phyloP scores from a whole-genome alignment of 768 basidiomycete genomes.

The Mycena capillaripes region DNA sequence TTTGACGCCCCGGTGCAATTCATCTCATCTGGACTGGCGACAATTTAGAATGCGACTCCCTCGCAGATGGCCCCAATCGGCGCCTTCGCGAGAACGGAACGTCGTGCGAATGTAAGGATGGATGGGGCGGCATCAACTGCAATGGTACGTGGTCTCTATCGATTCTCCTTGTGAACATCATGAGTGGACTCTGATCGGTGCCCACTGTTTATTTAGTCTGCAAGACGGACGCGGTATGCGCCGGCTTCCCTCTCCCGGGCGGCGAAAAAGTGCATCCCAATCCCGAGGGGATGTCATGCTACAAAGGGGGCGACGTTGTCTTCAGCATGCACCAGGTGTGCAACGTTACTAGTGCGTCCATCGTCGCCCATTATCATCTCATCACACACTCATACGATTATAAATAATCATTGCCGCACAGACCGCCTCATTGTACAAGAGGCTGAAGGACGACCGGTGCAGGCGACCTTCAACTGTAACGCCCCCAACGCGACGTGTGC shows the following conservation, averaged over 20 bases:
- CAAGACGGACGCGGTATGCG: neutral
- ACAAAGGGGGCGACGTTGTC: neutral
- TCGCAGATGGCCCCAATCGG: neutral
- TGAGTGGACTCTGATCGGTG: no score
- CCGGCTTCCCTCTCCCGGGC: neutral
- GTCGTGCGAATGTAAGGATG: neutral
- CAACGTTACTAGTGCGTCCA: neutral
- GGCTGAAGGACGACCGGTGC: neutral
- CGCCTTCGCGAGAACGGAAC: neutral
- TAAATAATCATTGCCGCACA: neutral
- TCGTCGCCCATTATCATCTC: no score
- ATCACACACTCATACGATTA: no score
- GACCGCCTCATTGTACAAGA: neutral
- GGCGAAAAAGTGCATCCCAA: neutral
- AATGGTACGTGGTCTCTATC: neutral
- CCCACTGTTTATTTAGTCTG: no score
- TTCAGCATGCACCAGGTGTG: neutral
- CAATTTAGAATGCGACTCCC: neutral
- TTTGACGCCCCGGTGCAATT: no score
- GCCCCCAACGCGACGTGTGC: neutral
- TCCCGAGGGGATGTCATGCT: neutral
- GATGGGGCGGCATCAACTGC: neutral
- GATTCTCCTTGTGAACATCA: no score
- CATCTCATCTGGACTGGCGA: no score
- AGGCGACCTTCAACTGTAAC: neutral